Evolutionary conservation across 768 basidiomycete genomes (phyloP), one percentile per base, ranked within the genome.

Genomic region (Lentinula sp.): DNA sequence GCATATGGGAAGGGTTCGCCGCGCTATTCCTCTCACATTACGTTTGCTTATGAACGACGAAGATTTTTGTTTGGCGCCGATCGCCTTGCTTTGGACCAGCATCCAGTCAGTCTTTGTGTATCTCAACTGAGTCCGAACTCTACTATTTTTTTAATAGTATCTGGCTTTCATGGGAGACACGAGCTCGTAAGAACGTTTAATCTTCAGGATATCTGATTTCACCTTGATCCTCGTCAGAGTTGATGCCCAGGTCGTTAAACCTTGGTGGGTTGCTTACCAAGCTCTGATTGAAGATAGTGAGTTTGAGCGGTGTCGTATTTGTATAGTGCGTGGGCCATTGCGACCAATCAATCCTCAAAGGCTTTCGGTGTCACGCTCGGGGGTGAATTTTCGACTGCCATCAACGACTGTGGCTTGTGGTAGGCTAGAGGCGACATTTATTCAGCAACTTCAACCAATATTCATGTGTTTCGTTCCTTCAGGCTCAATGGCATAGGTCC

Each of bases 361-460:
- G 77, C 78, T 11, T 95, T 93, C 68, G 95, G 95, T 34, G 74
- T 96, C 64, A 87, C 87, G 43, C 69, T 84, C 45, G 92, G 90
- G 45, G 94, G 93, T 63, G 94, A 96, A 74, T 96, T 87, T 71
- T 87, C 86, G 45, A 79, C 85, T 50, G 91, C 90, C 37, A 85
- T 91, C 71, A 89, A 86, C 65, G 87, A 89, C 69, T 91, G 88
- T 68, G 87, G 88, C 37, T 69, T 84, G 48, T 90, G 80, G 80
- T 74, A 76, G 63, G 78, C 75, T 43, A 9, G 8, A 35, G 8
- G 16, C 5, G 13, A n/a, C 10, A 7, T 8, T 7, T 16, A 31
- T 45, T 28, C 3, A 34, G 6, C 6, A 0, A 46, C 40, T 18
- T 40, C 13, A 42, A 16, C 2, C 37, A n/a, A 13, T 0, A 48